Evolutionary conservation across 2,329 filamentous ascomycete genomes (phyloP), one percentile per base, ranked within the genome.

Genomic region (Pyrenophora graminea): DNA sequence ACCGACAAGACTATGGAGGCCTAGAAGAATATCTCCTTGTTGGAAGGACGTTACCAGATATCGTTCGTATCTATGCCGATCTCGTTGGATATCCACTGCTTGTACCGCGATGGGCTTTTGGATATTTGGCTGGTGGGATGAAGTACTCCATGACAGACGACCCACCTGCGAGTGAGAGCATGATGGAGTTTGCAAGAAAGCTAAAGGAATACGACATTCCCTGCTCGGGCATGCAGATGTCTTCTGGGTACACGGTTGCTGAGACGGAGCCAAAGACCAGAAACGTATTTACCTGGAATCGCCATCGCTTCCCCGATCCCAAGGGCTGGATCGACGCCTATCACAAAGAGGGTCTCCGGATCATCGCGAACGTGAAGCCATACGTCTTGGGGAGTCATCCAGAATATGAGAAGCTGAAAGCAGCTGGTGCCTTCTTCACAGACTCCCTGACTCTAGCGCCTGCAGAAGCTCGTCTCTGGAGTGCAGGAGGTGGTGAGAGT

Each of bases 231-330:
- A 86, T 88, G 66, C 86, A 89, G 64, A 86, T 89, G 85, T 86
- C 82, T 19, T 88, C 85, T 0, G 87, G 87, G 0, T 90, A 90
- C 66, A 89, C 86, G 0, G 82, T 90, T 3, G 81, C 86, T 0
- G 85, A 88, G 60, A 77, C 75, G 0, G 81, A 84, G 48, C 87
- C 87, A 1, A 88, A 88, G 71, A 88, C 86, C 0, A 77, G 87
- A 48, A 89, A 88, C 53, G 86, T 89, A 3, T 87, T 83, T 61
- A 86, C 85, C 0, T 91, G 88, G 87, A 90, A 90, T 59, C 73
- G 73, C 4, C 82, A 88, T 62, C 81, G 87, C 0, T 90, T 90
- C 64, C 86, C 87, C 0, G 80, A 89, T 45, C 87, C 87, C 0
- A 79, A 85, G 47, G 81, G 72, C 0, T 90, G 86, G 71, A 81